Percentiles rank a stretch among this genome's conserved stretches.
Evolutionary conservation across 148 eudicot genomes (phyloP).

Genomic region (Spergularia bocconei): DNA sequence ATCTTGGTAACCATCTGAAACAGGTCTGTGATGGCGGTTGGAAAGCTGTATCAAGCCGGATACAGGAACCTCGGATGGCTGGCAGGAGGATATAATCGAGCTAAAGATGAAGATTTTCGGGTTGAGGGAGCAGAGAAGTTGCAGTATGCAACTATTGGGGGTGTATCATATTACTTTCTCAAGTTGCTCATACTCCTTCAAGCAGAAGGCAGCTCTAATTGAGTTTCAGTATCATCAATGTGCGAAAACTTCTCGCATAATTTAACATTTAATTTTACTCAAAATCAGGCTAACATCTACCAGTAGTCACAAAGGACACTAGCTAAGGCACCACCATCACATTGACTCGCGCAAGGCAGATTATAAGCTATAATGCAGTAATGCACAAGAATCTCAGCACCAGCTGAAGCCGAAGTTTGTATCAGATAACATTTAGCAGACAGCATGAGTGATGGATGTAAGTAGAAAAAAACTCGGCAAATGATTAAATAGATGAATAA

Average conservation of each 20-base stretch:
- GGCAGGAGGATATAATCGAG: slow-evolving; percentile 70
- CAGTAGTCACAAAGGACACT: no score
- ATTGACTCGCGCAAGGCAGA: not conserved
- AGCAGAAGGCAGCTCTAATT: slow-evolving; percentile 38
- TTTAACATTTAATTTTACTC: not conserved
- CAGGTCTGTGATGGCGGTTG: slow-evolving; percentile 74
- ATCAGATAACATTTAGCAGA: not conserved
- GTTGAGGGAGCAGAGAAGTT: slow-evolving; percentile 81
- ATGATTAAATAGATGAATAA: slow-evolving; percentile 14
- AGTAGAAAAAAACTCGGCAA: not conserved
- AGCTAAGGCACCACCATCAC: not conserved
- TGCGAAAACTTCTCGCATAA: slow-evolving; percentile 9
- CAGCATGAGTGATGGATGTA: not conserved
- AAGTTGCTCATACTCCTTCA: slow-evolving; percentile 52
- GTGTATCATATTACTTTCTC: slow-evolving; percentile 71
- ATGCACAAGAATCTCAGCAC: not conserved
- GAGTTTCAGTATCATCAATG: not conserved
- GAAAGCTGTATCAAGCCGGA: slow-evolving; percentile 70
- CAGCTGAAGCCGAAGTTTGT: not conserved
- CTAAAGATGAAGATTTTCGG: slow-evolving; percentile 60
- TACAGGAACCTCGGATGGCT: slow-evolving; percentile 83
- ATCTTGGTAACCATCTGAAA: not conserved
- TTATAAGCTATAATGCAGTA: not conserved
- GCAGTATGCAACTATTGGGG: slow-evolving; percentile 86
- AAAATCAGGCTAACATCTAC: not conserved